Evolutionary conservation across 2,329 filamentous ascomycete genomes (phyloP).

Genomic region (Xylariaceae sp.): DNA sequence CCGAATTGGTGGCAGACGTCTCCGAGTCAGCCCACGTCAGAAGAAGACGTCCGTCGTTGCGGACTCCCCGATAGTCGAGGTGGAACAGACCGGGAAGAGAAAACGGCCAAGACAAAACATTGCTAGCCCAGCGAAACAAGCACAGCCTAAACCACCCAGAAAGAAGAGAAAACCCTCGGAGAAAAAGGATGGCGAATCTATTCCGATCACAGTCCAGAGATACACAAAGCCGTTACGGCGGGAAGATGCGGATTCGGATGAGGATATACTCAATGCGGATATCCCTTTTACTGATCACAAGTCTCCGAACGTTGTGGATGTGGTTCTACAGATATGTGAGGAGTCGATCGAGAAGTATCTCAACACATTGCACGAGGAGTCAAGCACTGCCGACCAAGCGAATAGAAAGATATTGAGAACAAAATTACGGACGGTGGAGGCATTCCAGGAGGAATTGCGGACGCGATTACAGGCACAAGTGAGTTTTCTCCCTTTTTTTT

Average conservation of each 20-base stretch:
- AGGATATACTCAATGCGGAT: constrained; percentile 43
- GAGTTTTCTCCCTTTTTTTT: constrained; percentile 27
- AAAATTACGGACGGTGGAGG: constrained; percentile 52
- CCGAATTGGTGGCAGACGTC: constrained; percentile 40
- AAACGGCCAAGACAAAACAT: constrained; percentile 32
- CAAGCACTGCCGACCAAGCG: constrained; percentile 37
- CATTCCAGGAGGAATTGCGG: constrained; percentile 53
- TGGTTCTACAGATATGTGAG: constrained; percentile 56
- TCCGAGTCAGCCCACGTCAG: constrained; percentile 34
- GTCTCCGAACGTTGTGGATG: constrained; percentile 58
- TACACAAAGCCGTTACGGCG: constrained; percentile 46
- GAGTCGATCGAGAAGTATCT: constrained; percentile 53
- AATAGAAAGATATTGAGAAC: constrained; percentile 50
- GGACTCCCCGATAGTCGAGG: constrained; percentile 33
- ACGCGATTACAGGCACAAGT: constrained; percentile 55
- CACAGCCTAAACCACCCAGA: constrained; percentile 32
- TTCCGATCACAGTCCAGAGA: constrained; percentile 57
- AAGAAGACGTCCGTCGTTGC: constrained; percentile 38
- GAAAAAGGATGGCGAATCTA: constrained; percentile 31
- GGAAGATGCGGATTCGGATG: constrained; percentile 36
- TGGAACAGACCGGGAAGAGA: constrained; percentile 32
- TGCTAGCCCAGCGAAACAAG: constrained; percentile 41
- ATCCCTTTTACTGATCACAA: constrained; percentile 50
- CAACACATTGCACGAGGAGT: constrained; percentile 42
- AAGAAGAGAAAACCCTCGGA: constrained; percentile 21